These are phyloP conservation scores for Calonectria montana DNA, from an alignment of 2,329 filamentous ascomycete genomes.

Conservation along the genomic window DNA sequence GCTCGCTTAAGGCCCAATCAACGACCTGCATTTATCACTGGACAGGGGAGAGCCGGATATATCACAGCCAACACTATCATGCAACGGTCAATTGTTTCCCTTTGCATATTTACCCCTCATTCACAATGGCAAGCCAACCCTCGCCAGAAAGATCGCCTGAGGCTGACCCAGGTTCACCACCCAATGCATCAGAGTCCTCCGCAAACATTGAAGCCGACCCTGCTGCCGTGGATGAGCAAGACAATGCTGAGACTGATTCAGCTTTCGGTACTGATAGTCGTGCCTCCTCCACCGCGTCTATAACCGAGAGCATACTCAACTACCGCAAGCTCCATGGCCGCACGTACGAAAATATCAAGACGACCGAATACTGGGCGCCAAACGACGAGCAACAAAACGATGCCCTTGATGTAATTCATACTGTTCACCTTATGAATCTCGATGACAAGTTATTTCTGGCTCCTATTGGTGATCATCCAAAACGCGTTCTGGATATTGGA, in stretches of 20 bases:
- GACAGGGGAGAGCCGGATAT: not conserved
- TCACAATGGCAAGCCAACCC: not conserved
- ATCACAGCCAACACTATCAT: not conserved
- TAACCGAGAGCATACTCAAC: slow-evolving; percentile 31
- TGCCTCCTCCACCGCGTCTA: slow-evolving; percentile 22
- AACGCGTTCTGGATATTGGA: slow-evolving; percentile 59
- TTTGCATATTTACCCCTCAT: not conserved
- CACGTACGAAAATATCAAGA: slow-evolving; percentile 33
- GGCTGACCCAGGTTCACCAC: not conserved
- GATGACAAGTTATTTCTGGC: slow-evolving; percentile 39
- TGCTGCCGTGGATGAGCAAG: not conserved
- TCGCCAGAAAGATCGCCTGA: not conserved
- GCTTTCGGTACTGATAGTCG: slow-evolving; percentile 1
- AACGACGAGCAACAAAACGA: slow-evolving; percentile 43
- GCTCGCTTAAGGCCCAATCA: not conserved
- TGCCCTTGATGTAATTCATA: slow-evolving; percentile 41
- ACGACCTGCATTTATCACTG: not conserved
- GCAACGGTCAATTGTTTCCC: not conserved
- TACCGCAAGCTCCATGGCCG: slow-evolving; percentile 31
- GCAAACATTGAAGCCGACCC: not conserved
- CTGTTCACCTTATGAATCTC: slow-evolving; percentile 37
- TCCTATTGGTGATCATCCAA: slow-evolving; percentile 35
- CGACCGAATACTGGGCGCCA: slow-evolving; percentile 39
- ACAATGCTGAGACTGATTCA: slow-evolving; percentile 13
- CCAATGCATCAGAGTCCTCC: not conserved